Evolutionary conservation across 2,329 filamentous ascomycete species (phyloP), one percentile per base, ranked within the genome.

Genomic region (Bimuria novae-zelandiae): DNA sequence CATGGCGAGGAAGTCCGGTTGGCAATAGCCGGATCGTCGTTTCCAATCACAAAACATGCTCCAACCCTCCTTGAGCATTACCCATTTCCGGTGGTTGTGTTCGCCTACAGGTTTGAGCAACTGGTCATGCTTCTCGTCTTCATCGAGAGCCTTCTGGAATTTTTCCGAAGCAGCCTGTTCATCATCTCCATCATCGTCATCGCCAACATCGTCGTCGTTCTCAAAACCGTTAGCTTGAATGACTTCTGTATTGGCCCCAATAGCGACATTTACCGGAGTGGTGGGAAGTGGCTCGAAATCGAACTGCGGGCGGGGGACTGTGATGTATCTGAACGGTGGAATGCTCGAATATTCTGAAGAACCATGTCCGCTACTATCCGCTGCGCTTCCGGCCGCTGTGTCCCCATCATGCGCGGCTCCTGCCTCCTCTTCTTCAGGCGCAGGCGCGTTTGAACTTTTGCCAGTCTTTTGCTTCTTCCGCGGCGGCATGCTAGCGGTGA

Each of bases 1-100:
- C 58, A 63, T 63, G 0, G 39, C 44, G 44, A 65, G 61, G 1
- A 6, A 21, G 29, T 63, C 63, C 2, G 59, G 61, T 22, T 54
- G 39, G 33, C 61, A 60, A 43, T 61, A 64, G 37, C 36, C 50
- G 8, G 48, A 44, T 23, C 54, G 51, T 7, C 37, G 35, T 7
- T 10, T 11, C 5, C 46, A 39, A 1, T 56, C 35, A 19, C 49
- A 39, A 14, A 16, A 41, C 40, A 50, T 59, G n/a, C 54, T 40
- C 50, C 49, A 63, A 17, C 49, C 53, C n/a, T 45, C 37, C 47
- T 50, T 48, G 55, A 62, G 49, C 6, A 63, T 64, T 5, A 65
- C 46, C 61, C 63, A 65, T 45, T 64, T 65, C 47, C 57, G 55
- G 11, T 50, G 51, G 10, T 40, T 40, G 19, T 57, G 42, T 1